phyloP scores from a whole-genome alignment of 139 green algal genomes.

The Asterochloris erici region DNA sequence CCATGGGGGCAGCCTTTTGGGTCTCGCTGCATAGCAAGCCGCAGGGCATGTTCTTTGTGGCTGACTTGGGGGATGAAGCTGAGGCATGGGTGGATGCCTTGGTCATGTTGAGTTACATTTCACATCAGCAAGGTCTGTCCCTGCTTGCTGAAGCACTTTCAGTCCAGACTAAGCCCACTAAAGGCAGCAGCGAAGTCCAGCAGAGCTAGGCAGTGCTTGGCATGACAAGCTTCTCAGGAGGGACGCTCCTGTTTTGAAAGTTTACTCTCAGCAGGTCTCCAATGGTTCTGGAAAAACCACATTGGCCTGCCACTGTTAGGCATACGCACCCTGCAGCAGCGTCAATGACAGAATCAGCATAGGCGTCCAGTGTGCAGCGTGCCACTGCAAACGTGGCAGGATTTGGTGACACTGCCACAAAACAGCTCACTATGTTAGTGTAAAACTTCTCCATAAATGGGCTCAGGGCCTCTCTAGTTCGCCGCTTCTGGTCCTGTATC shows the following conservation, averaged over 20 bases:
- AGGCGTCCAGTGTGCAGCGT: too few relatives aligned
- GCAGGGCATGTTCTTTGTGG: slow-evolving; percentile 64
- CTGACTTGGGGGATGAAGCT: slow-evolving; percentile 52
- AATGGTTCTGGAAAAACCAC: too few relatives aligned
- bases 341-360: too few relatives aligned
- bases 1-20: slow-evolving; percentile 59
- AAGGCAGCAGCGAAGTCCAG: too few relatives aligned
- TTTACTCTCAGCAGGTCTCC: too few relatives aligned
- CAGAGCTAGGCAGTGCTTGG: too few relatives aligned
- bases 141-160: background rate
- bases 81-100: slow-evolving; percentile 64
- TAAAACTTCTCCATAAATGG: slow-evolving; percentile 49
- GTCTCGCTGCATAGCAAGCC: slow-evolving; percentile 30
- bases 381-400: too few relatives aligned
- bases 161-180: background rate
- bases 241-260: too few relatives aligned
- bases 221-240: too few relatives aligned
- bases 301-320: too few relatives aligned
- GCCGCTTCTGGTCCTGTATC: background rate
- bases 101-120: slow-evolving; percentile 5
- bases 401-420: too few relatives aligned
- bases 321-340: too few relatives aligned
- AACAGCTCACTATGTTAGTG: slow-evolving; percentile 11
- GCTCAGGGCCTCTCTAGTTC: slow-evolving; percentile 4
- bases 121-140: slow-evolving; percentile 5